Percentiles rank a stretch among this genome's conserved stretches.
phyloP scores from a whole-genome alignment of 1,284 basidiomycete genomes.

The Termitomyces sp. region DNA sequence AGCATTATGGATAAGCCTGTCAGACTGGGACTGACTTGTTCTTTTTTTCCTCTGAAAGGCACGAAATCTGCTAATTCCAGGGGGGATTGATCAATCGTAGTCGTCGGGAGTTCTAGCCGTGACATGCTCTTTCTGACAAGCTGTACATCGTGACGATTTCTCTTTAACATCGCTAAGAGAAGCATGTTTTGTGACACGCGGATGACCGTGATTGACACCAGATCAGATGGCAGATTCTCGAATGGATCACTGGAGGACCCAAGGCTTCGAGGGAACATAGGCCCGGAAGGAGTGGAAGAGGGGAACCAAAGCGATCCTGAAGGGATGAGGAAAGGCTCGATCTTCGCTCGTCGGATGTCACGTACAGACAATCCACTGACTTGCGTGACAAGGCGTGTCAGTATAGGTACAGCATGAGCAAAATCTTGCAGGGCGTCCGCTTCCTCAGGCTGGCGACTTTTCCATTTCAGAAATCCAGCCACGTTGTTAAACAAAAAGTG shows the following conservation, averaged over 20 bases:
- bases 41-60: slow-evolving; percentile 24
- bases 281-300: slow-evolving; percentile 41
- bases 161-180: slow-evolving; percentile 59
- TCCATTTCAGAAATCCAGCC: slow-evolving; percentile 62
- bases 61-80: slow-evolving; percentile 42
- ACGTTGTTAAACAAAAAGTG: slow-evolving; percentile 69
- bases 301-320: slow-evolving; percentile 66
- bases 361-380: slow-evolving; percentile 71
- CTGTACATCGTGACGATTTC: slow-evolving; percentile 68
- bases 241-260: slow-evolving; percentile 37
- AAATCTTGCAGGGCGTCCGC: slow-evolving; percentile 46
- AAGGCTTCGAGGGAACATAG: slow-evolving; percentile 54
- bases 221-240: slow-evolving; percentile 40
- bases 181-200: slow-evolving; percentile 71
- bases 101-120: slow-evolving; percentile 53
- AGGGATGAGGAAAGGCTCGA: slow-evolving; percentile 68
- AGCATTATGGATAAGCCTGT: slow-evolving; percentile 48
- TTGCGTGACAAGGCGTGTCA: slow-evolving; percentile 54
- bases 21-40: slow-evolving; percentile 9
- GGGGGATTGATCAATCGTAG: slow-evolving; percentile 24
- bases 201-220: slow-evolving; percentile 58
- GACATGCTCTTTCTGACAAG: slow-evolving; percentile 66
- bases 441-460: slow-evolving; percentile 41
- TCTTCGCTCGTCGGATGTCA: slow-evolving; percentile 70
- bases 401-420: slow-evolving; percentile 48